These are phyloP conservation scores for Fusarium sp. DNA, from an alignment of 2,329 filamentous ascomycete genomes.

Conservation along the genomic window DNA sequence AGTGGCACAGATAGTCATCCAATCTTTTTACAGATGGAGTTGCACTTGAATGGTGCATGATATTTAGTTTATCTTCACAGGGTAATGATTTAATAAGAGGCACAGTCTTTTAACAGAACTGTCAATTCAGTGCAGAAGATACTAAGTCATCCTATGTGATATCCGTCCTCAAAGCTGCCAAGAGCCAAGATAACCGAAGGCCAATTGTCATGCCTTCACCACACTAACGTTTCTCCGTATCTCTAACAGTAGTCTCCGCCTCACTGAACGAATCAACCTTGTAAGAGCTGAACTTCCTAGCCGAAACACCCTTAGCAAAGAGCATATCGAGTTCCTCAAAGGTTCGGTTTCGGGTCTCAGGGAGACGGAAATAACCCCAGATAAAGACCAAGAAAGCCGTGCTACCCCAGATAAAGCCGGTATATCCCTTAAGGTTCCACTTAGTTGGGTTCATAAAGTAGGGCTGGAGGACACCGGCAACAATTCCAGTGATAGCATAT, in stretches of 20 bases:
- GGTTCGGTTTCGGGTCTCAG: conserved; percentile 64
- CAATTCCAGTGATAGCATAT: conserved; percentile 37
- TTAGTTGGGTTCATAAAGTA: conserved; percentile 56
- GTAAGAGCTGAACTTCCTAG: conserved; percentile 35
- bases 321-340: conserved; percentile 67
- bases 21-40: rapidly evolving
- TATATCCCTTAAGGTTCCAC: conserved; percentile 56
- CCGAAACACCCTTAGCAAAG: conserved; percentile 54
- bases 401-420: conserved; percentile 54
- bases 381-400: conserved; percentile 45
- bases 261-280: conserved; percentile 24
- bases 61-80: neutral
- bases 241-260: conserved; percentile 1
- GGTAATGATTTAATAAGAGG: neutral
- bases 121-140: neutral
- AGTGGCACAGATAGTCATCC: neutral
- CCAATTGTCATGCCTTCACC: neutral
- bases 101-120: too few relatives aligned
- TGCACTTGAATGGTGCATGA: neutral
- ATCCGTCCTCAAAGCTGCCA: neutral
- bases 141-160: too few relatives aligned
- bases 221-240: neutral
- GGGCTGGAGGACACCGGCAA: conserved; percentile 49
- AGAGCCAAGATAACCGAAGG: neutral
- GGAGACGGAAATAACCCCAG: conserved; percentile 62